Base-by-base conservation (phyloP, 441 rosid species). In the Mallotus japonicus region DNA sequence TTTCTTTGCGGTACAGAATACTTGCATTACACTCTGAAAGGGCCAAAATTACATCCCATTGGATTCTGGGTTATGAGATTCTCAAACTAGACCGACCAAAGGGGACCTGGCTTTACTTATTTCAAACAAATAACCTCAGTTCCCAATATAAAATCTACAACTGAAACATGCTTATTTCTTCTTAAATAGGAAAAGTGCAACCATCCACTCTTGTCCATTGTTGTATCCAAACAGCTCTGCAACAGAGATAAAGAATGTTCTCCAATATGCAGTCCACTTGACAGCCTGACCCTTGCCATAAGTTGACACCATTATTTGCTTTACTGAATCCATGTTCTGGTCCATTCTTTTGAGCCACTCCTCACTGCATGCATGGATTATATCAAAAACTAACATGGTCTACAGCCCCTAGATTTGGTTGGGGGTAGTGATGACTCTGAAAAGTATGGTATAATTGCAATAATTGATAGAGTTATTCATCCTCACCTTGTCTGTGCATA, bases 291-390 rank as follows among this genome's bases (percentile, higher is more conserved):
- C 92, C 75, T 88, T 89, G 69, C 97, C 97, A 63, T 90, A 88
- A n/a, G 93, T 89, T 46, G 85, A 76, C 77, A 85, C 92, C 93
- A 91, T 90, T 79, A 92, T 86, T 64, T 87, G 83, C 76, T 83
- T 86, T 7, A 89, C 73, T 62, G 85, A 71, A 69, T 47, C 85
- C 78, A 32, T 17, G 81, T 84, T 86, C 76, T 67, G 62, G 76
- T 93, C 98, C 97, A 89, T 93, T 82, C 92, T 88, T 73, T 86
- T 90, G 20, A 89, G 95, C 93, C 91, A 90, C 78, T 88, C 97
- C 83, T 88, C 92, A 75, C 95, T 90, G 85, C 70, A 78, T 44
- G 13, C 28, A 66, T 46, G 28, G 2, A 1, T 8, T 0, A 49
- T 60, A 57, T 59, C 37, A 42, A 62, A 1, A 0, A 19, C 6